Conservation (phyloP, 1,139 yeast genomes). For the Diutina pseudorugosa region DNA sequence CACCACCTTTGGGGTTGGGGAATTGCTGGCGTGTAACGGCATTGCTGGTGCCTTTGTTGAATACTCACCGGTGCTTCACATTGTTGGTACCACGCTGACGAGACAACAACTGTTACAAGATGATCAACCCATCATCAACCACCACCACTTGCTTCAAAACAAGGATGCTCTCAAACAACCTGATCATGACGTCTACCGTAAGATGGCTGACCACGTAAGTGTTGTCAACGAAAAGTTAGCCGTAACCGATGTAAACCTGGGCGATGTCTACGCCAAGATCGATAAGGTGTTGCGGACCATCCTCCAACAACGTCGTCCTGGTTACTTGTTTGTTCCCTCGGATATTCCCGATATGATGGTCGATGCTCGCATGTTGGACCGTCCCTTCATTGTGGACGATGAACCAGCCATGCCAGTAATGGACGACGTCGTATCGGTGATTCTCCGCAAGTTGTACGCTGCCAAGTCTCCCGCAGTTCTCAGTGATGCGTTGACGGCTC, state of each 20-base stretch:
- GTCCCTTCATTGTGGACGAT: slow-evolving; percentile 16
- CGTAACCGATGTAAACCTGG: slow-evolving; percentile 34
- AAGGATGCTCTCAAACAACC: slow-evolving; percentile 32
- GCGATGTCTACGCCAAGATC: slow-evolving; percentile 25
- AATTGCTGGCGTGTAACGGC: slow-evolving; percentile 75
- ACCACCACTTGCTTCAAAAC: slow-evolving; percentile 63
- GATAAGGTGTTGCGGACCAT: slow-evolving; percentile 54
- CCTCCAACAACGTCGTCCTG: slow-evolving; percentile 55
- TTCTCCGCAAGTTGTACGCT: slow-evolving; percentile 37
- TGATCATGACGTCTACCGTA: slow-evolving; percentile 54
- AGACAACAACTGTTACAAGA: slow-evolving; percentile 10
- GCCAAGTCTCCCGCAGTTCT: slow-evolving; percentile 49
- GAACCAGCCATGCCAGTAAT: slow-evolving; percentile 15
- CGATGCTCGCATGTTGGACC: slow-evolving; percentile 19
- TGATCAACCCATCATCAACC: slow-evolving; percentile 14
- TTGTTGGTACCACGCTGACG: slow-evolving; percentile 66
- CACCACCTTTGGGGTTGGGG: slow-evolving; percentile 80
- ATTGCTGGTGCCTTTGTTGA: slow-evolving; percentile 77
- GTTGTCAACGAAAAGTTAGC: slow-evolving; percentile 47
- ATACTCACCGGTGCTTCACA: slow-evolving; percentile 65
- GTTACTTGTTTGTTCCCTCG: slow-evolving; percentile 64
- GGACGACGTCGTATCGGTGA: slow-evolving; percentile 27
- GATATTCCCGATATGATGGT: slow-evolving; percentile 48
- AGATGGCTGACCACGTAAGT: slow-evolving; percentile 46
- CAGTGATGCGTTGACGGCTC: slow-evolving; percentile 52